A percentile compares a stretch with the other conserved stretches of the same genome.
phyloP scores from a whole-genome alignment of 1,284 basidiomycete species.

The Cerioporus squamosus region DNA sequence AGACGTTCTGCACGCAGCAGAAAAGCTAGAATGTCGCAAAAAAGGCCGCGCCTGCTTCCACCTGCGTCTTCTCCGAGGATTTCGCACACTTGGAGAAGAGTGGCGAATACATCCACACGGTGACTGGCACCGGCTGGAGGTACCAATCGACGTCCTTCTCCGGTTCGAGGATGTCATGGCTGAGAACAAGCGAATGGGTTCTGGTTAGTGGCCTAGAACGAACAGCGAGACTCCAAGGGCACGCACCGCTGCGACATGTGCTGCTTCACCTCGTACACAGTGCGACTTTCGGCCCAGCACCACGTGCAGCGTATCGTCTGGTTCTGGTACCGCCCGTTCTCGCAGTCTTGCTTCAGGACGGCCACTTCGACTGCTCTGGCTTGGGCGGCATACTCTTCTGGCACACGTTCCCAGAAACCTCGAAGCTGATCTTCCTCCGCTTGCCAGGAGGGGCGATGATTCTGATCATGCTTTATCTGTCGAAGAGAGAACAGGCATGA shows the following conservation, averaged over 20 bases:
- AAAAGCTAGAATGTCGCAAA: background rate
- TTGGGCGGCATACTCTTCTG: background rate
- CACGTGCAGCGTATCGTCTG: too few species aligned
- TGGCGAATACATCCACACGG: background rate
- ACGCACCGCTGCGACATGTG: too few species aligned
- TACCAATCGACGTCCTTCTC: background rate
- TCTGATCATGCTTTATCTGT: background rate
- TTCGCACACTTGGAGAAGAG: background rate
- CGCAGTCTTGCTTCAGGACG: background rate
- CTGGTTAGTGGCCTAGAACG: too few species aligned
- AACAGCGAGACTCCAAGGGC: too few species aligned
- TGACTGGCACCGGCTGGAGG: background rate
- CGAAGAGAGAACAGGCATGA: too few species aligned
- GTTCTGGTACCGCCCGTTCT: too few species aligned
- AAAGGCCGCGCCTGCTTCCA: background rate
- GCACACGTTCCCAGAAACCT: slow-evolving; percentile 2
- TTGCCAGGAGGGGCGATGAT: too few species aligned
- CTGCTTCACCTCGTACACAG: too few species aligned
- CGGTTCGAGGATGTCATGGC: background rate
- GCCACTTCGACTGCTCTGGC: background rate
- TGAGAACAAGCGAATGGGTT: background rate
- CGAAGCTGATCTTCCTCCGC: background rate
- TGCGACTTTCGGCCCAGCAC: too few species aligned
- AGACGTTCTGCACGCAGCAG: too few species aligned
- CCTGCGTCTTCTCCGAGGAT: background rate